A percentile compares a stretch with the other conserved stretches of the same genome.
phyloP scores from a whole-genome alignment of 805 yeast species.

The Saturnispora dispora region DNA sequence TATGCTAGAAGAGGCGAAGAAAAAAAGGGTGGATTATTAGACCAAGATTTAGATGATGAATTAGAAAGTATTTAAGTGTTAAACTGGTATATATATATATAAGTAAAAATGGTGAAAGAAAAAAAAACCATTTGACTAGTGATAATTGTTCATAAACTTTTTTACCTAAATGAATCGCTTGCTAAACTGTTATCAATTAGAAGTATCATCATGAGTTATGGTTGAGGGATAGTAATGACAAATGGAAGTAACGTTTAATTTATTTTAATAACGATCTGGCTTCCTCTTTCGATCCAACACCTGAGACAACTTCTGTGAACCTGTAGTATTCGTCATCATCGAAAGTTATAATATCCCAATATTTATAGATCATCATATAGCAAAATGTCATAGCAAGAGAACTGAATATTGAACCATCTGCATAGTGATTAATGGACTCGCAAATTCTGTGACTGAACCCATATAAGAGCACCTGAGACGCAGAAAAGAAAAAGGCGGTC shows the following conservation, averaged over 20 bases:
- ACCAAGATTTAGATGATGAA: conserved; percentile 23
- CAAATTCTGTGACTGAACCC: conserved; percentile 63
- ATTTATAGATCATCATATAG: conserved; percentile 91
- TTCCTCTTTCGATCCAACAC: conserved; percentile 14
- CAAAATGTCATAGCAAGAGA: conserved; percentile 72
- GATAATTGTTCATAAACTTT: not conserved
- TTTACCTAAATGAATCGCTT: not conserved
- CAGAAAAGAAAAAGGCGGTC: conserved; percentile 62
- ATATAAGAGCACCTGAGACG: conserved; percentile 73
- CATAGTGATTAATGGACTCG: conserved; percentile 65
- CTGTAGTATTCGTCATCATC: conserved; percentile 83
- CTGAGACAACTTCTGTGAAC: conserved; percentile 21
- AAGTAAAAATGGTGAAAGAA: not conserved
- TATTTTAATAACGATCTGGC: conserved; percentile 10
- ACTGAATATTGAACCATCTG: conserved; percentile 85
- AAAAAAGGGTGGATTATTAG: conserved; percentile 25
- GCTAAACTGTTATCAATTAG: not conserved
- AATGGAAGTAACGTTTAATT: not conserved
- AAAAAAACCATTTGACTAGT: not conserved
- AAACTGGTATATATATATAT: not conserved
- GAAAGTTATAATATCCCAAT: conserved; percentile 91
- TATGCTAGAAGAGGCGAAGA: conserved; percentile 42
- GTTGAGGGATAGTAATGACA: not conserved
- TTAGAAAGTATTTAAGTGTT: conserved; percentile 20
- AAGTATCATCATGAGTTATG: not conserved